Percentiles rank a stretch among this genome's conserved stretches.
These are phyloP conservation scores for Tylopilus sp. DNA, from an alignment of 768 basidiomycete genomes.

Conservation along the genomic window DNA sequence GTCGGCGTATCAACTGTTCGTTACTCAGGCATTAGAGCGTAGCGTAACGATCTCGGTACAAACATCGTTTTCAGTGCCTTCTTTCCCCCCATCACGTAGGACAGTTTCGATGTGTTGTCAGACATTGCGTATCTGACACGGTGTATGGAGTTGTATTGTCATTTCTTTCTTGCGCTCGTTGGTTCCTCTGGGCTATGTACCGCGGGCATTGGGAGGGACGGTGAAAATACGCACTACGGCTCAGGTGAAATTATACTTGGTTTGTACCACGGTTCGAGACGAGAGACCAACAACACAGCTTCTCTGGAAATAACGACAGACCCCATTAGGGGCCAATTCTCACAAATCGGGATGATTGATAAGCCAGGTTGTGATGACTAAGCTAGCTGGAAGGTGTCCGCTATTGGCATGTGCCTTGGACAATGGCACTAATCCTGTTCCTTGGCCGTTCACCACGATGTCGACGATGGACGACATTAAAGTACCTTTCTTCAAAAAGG, in stretches of 20 bases:
- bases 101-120: background rate
- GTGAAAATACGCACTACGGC: background rate
- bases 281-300: too few species aligned
- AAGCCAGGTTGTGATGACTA: constrained; percentile 17
- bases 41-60: constrained; percentile 4
- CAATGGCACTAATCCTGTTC: background rate
- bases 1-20: background rate
- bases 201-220: background rate
- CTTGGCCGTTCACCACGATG: constrained; percentile 22
- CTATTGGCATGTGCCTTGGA: background rate
- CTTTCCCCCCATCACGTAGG: background rate
- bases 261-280: too few species aligned
- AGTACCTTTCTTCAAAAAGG: constrained; percentile 90
- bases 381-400: background rate
- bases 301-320: too few species aligned
- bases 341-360: constrained; percentile 13
- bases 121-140: background rate
- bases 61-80: constrained; percentile 6
- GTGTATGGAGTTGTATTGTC: background rate
- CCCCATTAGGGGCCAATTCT: constrained; percentile 5
- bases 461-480: constrained; percentile 37
- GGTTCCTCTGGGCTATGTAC: background rate
- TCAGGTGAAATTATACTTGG: background rate
- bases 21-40: constrained; percentile 8
- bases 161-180: background rate